phyloP scores from a whole-genome alignment of 2,329 filamentous ascomycete species.

The Cordyceps cateniannulata region DNA sequence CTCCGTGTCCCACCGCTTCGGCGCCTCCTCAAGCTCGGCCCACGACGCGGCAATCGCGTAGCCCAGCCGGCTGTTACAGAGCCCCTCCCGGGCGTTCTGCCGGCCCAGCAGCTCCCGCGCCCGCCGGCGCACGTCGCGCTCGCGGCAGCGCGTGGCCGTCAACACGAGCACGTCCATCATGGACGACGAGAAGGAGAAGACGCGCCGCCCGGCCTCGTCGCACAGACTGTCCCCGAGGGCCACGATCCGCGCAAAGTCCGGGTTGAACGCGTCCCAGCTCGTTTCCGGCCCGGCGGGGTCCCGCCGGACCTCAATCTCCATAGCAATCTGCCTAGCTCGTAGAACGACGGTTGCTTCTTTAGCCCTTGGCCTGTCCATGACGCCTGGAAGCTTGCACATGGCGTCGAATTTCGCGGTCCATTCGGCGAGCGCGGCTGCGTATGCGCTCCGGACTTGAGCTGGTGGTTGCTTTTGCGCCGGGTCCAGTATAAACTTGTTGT shows the following conservation, averaged over 20 bases:
- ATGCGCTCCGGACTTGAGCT: background rate
- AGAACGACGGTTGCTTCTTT: background rate
- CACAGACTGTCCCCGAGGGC: background rate
- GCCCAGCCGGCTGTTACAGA: background rate
- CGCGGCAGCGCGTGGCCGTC: background rate
- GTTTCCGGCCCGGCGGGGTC: background rate
- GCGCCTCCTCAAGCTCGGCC: background rate
- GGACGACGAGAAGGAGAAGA: slow-evolving; percentile 6
- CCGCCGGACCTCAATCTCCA: background rate
- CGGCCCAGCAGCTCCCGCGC: background rate
- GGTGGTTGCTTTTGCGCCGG: background rate
- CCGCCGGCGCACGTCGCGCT: background rate
- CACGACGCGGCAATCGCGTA: background rate
- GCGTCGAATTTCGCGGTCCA: background rate
- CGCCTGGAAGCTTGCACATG: background rate
- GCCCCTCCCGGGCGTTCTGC: background rate
- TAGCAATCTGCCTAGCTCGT: background rate
- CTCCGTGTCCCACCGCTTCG: background rate
- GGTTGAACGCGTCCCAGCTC: background rate
- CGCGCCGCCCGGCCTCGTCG: background rate
- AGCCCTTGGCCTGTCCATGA: background rate
- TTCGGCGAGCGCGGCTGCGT: background rate
- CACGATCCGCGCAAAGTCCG: background rate
- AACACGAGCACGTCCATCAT: background rate
- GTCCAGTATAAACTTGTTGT: background rate